Base-by-base conservation (phyloP, 169 alveolate species). In the Cyclospora cayetanensis region DNA sequence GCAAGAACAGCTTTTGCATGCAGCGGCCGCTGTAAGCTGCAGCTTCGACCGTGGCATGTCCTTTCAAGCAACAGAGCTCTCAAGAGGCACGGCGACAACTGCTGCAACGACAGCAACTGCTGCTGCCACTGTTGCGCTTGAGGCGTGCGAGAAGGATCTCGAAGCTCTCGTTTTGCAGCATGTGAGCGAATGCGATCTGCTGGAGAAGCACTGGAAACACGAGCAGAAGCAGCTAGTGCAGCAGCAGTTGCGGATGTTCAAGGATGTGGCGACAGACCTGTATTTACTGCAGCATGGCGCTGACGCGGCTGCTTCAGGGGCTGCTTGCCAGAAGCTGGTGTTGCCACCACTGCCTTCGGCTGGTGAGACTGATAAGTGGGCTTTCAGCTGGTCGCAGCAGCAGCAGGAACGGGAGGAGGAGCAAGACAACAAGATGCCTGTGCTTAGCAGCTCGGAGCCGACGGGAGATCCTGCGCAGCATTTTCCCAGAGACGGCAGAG, bases 311-410 rank as follows among this genome's bases (percentile, higher is more conserved):
- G 34, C 11, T 37, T 15, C 43, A 9, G 92, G 92, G 35, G 87
- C 68, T 22, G 86, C 66, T 9, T 52, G 76, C 35, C 80, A 79
- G 31, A 77, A 41, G 37, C 65, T 88, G 42, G 79, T 72, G 79
- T 79, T 88, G 2, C 92, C 92, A 1, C 87, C 92, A 12, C 92
- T 88, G 20, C 92, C 92, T n/a, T 88, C 92, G 34, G 88, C 92
- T 20, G 77, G 39, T 29, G 92, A 88, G 43, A 72, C 76, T 18
- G 92, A 88, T 34, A 42, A 43, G 12, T 76, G 86, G 86, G 68
- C 86, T 43, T 76, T 76, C 31, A 43, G 31, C 86, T 42, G 86
- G 50, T 29, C 41, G 86, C 86, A 76, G 68, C 86, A 43, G 68
- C 18, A 76, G 46, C 66, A 76, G 68, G n/a, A n/a, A n/a, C n/a